phyloP scores from a whole-genome alignment of 345 rosid species.

The Populus ilicifolia region DNA sequence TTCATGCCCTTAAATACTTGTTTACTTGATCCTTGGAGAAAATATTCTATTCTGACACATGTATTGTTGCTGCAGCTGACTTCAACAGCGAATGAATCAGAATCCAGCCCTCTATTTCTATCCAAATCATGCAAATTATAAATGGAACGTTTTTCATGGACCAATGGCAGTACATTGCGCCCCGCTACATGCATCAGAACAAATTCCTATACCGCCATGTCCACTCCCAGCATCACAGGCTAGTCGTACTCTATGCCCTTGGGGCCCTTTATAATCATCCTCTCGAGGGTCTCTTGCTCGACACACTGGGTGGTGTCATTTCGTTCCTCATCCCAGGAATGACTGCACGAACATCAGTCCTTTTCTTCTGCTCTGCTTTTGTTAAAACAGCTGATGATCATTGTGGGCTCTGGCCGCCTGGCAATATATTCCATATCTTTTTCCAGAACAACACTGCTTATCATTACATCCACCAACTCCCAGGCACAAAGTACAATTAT shows the following conservation, averaged over 20 bases:
- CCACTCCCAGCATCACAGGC: conserved; percentile 63
- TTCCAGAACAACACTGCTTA: conserved; percentile 63
- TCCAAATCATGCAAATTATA: conserved; percentile 23
- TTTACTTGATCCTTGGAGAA: not conserved
- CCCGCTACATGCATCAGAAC: conserved; percentile 63
- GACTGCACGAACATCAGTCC: conserved; percentile 47
- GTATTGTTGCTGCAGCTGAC: no score
- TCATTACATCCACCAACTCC: conserved; percentile 67
- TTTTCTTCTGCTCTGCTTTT: conserved; percentile 57
- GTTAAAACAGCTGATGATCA: conserved; percentile 63
- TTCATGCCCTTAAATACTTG: not conserved
- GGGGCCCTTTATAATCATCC: conserved; percentile 70
- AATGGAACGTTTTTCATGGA: conserved; percentile 56
- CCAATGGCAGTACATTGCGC: conserved; percentile 64
- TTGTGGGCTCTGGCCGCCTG: conserved; percentile 60
- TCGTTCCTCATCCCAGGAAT: conserved; percentile 63
- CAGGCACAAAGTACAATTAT: conserved; percentile 58
- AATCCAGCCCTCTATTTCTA: no score
- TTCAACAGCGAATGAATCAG: no score
- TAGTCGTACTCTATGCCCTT: conserved; percentile 55
- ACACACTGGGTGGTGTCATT: conserved; percentile 59
- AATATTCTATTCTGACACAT: not conserved
- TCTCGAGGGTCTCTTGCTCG: conserved; percentile 55
- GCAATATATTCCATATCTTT: conserved; percentile 51
- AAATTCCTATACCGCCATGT: conserved; percentile 53